Conservation (phyloP, 1,284 basidiomycete genomes). For the Cerrena zonata region DNA sequence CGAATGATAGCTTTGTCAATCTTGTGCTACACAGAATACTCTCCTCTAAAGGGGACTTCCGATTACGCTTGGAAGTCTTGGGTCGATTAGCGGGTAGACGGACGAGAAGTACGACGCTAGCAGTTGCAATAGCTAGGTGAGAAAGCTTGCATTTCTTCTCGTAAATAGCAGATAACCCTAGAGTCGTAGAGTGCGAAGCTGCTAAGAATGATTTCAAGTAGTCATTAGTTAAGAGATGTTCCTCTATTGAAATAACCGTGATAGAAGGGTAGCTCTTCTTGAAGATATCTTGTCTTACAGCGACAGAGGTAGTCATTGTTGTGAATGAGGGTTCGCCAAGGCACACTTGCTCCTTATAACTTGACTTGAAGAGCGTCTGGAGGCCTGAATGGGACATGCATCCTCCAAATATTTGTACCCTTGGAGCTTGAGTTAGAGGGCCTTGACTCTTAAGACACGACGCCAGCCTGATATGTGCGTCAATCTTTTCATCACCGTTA, state of each 20-base stretch:
- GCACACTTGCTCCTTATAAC: too few relatives aligned
- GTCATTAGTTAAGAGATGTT: not conserved
- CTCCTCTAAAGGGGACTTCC: too few relatives aligned
- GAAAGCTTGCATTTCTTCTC: constrained; percentile 28
- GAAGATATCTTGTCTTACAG: not conserved
- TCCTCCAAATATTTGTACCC: too few relatives aligned
- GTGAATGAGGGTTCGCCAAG: too few relatives aligned
- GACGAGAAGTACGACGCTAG: constrained; percentile 28
- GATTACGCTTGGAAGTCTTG: not conserved
- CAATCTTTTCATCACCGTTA: too few relatives aligned
- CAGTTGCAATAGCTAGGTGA: constrained; percentile 34
- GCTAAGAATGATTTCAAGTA: not conserved
- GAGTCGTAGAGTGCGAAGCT: not conserved
- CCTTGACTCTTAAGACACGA: too few relatives aligned
- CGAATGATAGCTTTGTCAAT: constrained; percentile 36
- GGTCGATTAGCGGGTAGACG: constrained; percentile 9
- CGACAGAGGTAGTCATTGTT: too few relatives aligned
- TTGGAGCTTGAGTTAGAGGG: too few relatives aligned
- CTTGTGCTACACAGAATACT: too few relatives aligned
- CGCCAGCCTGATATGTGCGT: too few relatives aligned
- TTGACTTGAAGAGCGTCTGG: too few relatives aligned
- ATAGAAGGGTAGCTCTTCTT: not conserved
- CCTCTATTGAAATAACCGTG: not conserved
- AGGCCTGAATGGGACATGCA: too few relatives aligned
- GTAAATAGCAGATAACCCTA: constrained; percentile 39